A percentile compares a stretch with the other conserved stretches of the same genome.
Evolutionary conservation across 768 basidiomycete genomes (phyloP).

Genomic region (Rhizopogon roseolus): DNA sequence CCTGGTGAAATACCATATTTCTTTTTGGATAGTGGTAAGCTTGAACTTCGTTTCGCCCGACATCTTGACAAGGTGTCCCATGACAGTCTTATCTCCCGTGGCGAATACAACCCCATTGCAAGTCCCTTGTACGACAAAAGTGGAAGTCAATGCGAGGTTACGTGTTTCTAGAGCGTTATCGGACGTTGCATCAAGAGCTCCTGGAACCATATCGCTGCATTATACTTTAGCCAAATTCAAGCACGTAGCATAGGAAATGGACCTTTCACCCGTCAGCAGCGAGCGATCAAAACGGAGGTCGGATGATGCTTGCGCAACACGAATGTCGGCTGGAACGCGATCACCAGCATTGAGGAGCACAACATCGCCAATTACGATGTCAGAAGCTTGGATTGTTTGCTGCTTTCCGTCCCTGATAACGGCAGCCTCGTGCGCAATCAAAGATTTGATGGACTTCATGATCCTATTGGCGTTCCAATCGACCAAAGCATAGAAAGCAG

Average conservation of each 20-base stretch:
- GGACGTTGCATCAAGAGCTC: constrained; percentile 34
- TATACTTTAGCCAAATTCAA: not conserved
- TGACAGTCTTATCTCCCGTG: constrained; percentile 46
- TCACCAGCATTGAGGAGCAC: constrained; percentile 60
- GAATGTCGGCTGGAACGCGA: constrained; percentile 67
- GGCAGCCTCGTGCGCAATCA: constrained; percentile 33
- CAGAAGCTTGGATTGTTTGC: constrained; percentile 47
- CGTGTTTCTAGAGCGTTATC: constrained; percentile 41
- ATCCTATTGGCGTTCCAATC: constrained; percentile 29
- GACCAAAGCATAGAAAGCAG: constrained; percentile 3
- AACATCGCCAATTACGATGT: constrained; percentile 66
- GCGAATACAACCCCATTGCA: constrained; percentile 43
- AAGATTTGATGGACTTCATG: constrained; percentile 43
- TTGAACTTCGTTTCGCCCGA: constrained; percentile 37
- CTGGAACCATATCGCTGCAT: constrained; percentile 28
- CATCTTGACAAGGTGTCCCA: constrained; percentile 36
- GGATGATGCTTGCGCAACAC: constrained; percentile 51
- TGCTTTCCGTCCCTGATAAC: constrained; percentile 41
- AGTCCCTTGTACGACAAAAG: constrained; percentile 41
- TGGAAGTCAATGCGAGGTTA: constrained; percentile 41
- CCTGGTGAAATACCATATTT: constrained; percentile 41
- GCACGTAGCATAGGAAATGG: constrained; percentile 28
- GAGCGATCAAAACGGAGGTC: constrained; percentile 61
- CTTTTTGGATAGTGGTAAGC: constrained; percentile 11
- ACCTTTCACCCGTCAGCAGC: constrained; percentile 61